Base-by-base conservation (phyloP, 1,284 basidiomycete genomes). In the Blastosporella zonata region DNA sequence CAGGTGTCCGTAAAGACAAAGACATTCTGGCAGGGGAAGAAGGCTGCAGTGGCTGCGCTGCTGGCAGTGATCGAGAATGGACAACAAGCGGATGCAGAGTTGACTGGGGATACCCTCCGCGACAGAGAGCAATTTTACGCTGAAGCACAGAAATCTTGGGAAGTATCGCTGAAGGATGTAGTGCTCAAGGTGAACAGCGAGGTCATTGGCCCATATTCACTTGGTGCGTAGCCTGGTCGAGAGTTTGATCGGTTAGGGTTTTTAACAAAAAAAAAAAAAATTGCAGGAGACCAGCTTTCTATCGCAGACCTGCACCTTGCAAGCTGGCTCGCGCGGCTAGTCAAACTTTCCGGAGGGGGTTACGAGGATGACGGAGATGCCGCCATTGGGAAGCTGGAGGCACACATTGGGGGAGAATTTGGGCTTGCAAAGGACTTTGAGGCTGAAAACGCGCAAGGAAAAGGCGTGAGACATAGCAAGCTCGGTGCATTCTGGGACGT, bases 241-340 rank as follows among this genome's bases (percentile, higher is more conserved):
- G 22, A 17, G 48, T 70, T 61, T 67, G 62, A 31, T 63, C 71
- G 36, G 38, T 38, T 10, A 46, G 40, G n/a, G n/a, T n/a, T n/a
- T n/a, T 49, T 52, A 53, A 31, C 29, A 13, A 9, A 51, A 39
- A 61, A 21, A 56, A 69, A 60, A 63, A 62, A 31, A 61, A 73
- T 43, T 42, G 17, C 50, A 87, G 85, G 85, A 21, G 87, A 87
- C 58, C 87, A 90, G 52, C 65, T 93, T 61, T 89, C 84, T 6
- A 70, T 92, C 36, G 88, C 84, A 2, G 93, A 95, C 62, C 67
- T 93, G 44, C 90, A 93, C 60, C 70, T 93, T 21, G 82, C 81
- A 2, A 82, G 82, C 9, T 96, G 90, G 90, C 64, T 93, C 31
- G 72, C 82, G 2, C 77, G 82, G 23, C 56, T 93, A 8, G 78